These are phyloP conservation scores for Alternaria panax DNA, from an alignment of 2,329 filamentous ascomycete species.

Conservation along the genomic window DNA sequence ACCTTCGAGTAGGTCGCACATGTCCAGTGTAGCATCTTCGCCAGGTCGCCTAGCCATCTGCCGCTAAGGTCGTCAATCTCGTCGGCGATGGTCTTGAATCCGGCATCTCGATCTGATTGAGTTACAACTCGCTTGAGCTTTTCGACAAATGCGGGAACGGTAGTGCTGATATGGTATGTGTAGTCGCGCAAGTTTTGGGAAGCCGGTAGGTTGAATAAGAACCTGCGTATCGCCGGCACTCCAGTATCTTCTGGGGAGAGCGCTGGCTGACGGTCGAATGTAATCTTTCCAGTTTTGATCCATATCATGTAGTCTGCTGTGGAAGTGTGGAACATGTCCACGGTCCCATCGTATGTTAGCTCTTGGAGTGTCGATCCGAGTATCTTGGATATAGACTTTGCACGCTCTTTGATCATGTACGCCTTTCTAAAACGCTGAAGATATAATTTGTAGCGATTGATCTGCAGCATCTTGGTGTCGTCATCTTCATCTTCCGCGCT, in stretches of 20 bases:
- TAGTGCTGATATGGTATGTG: conserved; percentile 10
- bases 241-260: conserved; percentile 22
- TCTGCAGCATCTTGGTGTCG: neutral
- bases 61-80: conserved; percentile 16
- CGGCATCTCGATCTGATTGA: conserved; percentile 18
- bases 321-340: conserved; percentile 23
- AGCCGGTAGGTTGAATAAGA: conserved; percentile 22
- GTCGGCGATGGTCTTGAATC: conserved; percentile 24
- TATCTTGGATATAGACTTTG: conserved; percentile 13
- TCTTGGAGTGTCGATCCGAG: conserved; percentile 16
- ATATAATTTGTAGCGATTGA: conserved; percentile 21
- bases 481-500: conserved; percentile 1
- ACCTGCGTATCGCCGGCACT: conserved; percentile 23
- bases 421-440: conserved; percentile 16
- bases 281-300: conserved; percentile 22
- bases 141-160: conserved; percentile 19
- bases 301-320: conserved; percentile 29
- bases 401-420: conserved; percentile 17
- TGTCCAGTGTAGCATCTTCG: neutral
- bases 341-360: neutral
- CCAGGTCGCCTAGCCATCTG: neutral
- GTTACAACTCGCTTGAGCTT: conserved; percentile 19
- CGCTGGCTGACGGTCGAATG: conserved; percentile 18
- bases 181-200: conserved; percentile 23
- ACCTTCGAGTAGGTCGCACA: neutral